These are phyloP conservation scores for Ophiostoma fasciatum DNA, from an alignment of 2,329 filamentous ascomycete genomes.

Conservation along the genomic window DNA sequence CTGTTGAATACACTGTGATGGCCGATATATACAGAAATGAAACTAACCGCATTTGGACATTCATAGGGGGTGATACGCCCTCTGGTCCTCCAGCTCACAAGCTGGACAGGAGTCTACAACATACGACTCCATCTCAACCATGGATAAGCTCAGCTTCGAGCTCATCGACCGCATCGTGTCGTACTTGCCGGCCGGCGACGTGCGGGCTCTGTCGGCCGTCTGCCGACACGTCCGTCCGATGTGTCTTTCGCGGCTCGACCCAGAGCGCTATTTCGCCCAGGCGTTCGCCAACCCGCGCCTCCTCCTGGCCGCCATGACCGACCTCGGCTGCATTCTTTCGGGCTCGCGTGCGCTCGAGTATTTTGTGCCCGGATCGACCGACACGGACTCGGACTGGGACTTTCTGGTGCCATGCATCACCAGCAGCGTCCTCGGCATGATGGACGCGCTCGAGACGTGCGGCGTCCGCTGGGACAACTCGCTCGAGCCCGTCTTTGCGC, in stretches of 20 bases:
- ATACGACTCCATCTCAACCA: too few species aligned
- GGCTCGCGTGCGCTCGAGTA: slow-evolving; percentile 10
- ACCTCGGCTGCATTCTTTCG: slow-evolving; percentile 8
- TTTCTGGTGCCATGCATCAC: slow-evolving; percentile 8
- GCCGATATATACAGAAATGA: too few species aligned
- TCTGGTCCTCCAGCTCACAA: too few species aligned
- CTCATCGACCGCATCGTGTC: slow-evolving; percentile 6
- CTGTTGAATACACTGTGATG: too few species aligned
- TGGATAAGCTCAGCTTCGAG: slow-evolving; percentile 10
- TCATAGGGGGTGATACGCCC: too few species aligned
- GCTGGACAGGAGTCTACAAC: background rate
- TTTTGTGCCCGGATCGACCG: slow-evolving; percentile 8
- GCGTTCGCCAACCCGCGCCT: slow-evolving; percentile 5
- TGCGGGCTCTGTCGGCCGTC: background rate
- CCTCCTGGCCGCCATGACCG: slow-evolving; percentile 9
- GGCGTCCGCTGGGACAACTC: slow-evolving; percentile 8
- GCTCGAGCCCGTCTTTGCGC: slow-evolving; percentile 1
- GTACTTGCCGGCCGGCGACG: slow-evolving; percentile 4
- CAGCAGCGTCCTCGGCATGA: slow-evolving; percentile 7
- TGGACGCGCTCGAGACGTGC: slow-evolving; percentile 5
- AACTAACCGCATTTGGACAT: too few species aligned
- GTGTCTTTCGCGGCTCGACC: slow-evolving; percentile 6
- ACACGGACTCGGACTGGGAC: slow-evolving; percentile 9
- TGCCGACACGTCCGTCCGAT: background rate
- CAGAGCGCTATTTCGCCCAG: slow-evolving; percentile 4